Evolutionary conservation across 352 stramenopile genomes (phyloP).

Genomic region (Peronospora belbahrii): DNA sequence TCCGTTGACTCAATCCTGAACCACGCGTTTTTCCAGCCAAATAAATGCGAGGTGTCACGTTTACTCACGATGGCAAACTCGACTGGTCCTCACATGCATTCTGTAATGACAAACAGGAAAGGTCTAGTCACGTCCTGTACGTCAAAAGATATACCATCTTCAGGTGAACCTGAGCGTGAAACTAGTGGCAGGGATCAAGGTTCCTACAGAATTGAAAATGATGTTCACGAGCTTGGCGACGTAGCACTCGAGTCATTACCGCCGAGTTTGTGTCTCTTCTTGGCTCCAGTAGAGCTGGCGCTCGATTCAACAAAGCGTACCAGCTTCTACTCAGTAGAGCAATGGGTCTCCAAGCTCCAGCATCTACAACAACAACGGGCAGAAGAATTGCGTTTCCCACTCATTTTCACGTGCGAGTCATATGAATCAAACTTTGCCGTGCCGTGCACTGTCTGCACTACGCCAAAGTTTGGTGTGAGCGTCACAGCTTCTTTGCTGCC

Average conservation of each 20-base stretch:
- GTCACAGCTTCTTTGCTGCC: conserved; percentile 44
- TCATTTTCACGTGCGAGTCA: conserved; percentile 59
- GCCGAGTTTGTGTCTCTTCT: conserved; percentile 58
- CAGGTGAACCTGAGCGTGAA: conserved; percentile 16
- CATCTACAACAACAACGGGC: conserved; percentile 26
- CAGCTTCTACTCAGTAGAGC: conserved; percentile 30
- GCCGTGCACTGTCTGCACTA: conserved; percentile 16
- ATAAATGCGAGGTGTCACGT: conserved; percentile 16
- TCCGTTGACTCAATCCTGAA: conserved; percentile 30
- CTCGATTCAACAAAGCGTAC: conserved; percentile 15
- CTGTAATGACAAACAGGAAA: conserved; percentile 19
- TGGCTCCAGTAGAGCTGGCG: conserved; percentile 36
- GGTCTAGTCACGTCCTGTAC: neutral
- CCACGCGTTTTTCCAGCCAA: conserved; percentile 30
- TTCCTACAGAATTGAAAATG: neutral
- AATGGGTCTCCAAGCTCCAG: conserved; percentile 41
- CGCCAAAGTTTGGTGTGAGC: conserved; percentile 18
- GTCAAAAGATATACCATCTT: neutral
- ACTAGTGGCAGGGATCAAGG: conserved; percentile 12
- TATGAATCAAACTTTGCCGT: conserved; percentile 17
- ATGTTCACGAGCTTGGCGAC: neutral
- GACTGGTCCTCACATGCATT: conserved; percentile 8
- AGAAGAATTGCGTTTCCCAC: conserved; percentile 39
- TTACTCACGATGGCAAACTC: conserved; percentile 9
- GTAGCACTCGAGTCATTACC: conserved; percentile 23